Percentiles rank a stretch among this genome's conserved stretches.
Conservation (phyloP, 225 moss, liverwort and hornwort species). For the Anthoceros angustus region DNA sequence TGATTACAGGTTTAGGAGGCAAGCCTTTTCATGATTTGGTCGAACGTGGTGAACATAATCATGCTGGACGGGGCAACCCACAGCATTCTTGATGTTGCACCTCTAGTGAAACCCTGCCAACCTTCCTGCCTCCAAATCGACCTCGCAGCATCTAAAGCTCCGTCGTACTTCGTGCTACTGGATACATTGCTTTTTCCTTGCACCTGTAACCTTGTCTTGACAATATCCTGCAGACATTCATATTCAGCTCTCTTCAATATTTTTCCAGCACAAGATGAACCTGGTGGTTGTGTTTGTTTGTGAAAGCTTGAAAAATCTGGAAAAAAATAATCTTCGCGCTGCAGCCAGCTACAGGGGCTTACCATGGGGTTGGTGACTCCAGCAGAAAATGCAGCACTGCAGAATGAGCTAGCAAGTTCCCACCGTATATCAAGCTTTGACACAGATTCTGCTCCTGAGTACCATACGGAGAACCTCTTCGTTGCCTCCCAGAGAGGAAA, state of each 20-base stretch:
- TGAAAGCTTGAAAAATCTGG: not conserved
- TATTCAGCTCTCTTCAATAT: not conserved
- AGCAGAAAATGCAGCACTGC: conserved; percentile 45
- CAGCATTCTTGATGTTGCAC: conserved; percentile 52
- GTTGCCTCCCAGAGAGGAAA: conserved; percentile 70
- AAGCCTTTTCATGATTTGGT: conserved; percentile 65
- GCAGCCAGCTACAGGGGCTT: not conserved
- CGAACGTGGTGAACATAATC: conserved; percentile 60
- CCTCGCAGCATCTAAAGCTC: conserved; percentile 49
- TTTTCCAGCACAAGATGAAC: not conserved
- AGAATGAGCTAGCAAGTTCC: conserved; percentile 56
- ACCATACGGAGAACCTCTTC: conserved; percentile 28
- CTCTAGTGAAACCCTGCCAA: conserved; percentile 34
- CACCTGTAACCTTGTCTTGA: conserved; percentile 67
- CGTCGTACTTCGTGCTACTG: conserved; percentile 36
- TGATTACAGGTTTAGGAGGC: not conserved
- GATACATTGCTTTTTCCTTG: conserved; percentile 61
- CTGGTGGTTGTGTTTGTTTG: not conserved
- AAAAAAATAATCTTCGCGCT: not conserved
- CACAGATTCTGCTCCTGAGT: conserved; percentile 44
- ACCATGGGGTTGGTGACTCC: conserved; percentile 78
- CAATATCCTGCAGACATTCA: conserved; percentile 37
- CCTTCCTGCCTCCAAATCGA: conserved; percentile 47
- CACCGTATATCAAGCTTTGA: conserved; percentile 46
- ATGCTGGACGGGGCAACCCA: conserved; percentile 77